A percentile compares a stretch with the other conserved stretches of the same genome.
These are phyloP conservation scores for Lachnellula occidentalis DNA, from an alignment of 2,329 filamentous ascomycete species.

Conservation along the genomic window DNA sequence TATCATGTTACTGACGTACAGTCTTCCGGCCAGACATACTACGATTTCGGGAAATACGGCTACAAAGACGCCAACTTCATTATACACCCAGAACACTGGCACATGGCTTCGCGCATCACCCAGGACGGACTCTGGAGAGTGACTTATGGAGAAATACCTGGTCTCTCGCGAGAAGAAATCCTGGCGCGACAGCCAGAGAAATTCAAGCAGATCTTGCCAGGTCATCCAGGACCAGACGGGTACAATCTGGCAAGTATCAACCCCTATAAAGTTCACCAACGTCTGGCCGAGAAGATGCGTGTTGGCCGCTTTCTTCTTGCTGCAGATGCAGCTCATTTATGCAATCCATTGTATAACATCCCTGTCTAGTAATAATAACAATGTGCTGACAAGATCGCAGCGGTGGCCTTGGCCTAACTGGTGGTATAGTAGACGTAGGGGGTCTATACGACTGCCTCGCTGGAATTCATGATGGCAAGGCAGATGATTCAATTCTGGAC, in stretches of 20 bases:
- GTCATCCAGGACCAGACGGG: slow-evolving; percentile 50
- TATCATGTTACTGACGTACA: too few species aligned
- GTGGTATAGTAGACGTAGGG: slow-evolving; percentile 57
- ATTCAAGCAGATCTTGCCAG: slow-evolving; percentile 53
- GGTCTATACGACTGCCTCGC: slow-evolving; percentile 54
- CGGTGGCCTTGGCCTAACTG: slow-evolving; percentile 58
- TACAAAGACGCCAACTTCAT: slow-evolving; percentile 56
- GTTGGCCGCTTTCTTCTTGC: slow-evolving; percentile 42
- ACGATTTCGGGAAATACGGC: slow-evolving; percentile 51
- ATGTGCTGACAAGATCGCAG: slow-evolving; percentile 2
- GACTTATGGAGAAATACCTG: slow-evolving; percentile 54
- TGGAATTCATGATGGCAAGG: slow-evolving; percentile 33
- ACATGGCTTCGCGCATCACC: slow-evolving; percentile 57
- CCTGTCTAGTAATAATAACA: background rate
- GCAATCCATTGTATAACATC: slow-evolving; percentile 37
- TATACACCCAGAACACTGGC: slow-evolving; percentile 54
- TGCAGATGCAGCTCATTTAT: slow-evolving; percentile 46
- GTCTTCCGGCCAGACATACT: slow-evolving; percentile 45
- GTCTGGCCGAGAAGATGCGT: slow-evolving; percentile 40
- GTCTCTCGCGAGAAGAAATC: slow-evolving; percentile 48
- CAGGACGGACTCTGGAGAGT: slow-evolving; percentile 56
- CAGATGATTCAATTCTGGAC: slow-evolving; percentile 35
- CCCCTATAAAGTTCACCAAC: slow-evolving; percentile 45
- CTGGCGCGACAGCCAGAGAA: slow-evolving; percentile 47
- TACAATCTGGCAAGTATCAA: slow-evolving; percentile 51